These are phyloP conservation scores for Fusarium sp. DNA, from an alignment of 2,329 filamentous ascomycete species.

Conservation along the genomic window DNA sequence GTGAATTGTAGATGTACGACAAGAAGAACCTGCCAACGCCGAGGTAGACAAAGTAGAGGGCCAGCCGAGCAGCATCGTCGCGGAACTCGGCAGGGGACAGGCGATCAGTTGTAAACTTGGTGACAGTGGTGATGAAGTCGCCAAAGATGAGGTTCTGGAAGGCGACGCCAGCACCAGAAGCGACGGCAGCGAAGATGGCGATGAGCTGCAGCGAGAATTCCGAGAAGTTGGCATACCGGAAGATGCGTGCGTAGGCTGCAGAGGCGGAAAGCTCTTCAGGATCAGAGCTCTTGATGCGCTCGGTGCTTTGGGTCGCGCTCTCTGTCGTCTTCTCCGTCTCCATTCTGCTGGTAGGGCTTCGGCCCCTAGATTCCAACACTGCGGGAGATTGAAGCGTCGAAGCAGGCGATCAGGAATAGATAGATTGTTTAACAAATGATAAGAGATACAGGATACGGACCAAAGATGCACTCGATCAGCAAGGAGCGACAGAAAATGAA, in stretches of 20 bases:
- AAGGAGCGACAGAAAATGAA: not conserved
- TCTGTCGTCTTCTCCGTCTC: not conserved
- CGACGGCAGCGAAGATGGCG: not conserved
- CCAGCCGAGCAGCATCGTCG: not conserved
- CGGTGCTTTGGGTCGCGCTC: not conserved
- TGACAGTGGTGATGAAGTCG: not conserved
- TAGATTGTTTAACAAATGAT: not conserved
- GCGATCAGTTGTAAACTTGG: not conserved
- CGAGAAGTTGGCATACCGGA: not conserved
- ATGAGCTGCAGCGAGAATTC: not conserved
- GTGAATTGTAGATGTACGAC: not conserved
- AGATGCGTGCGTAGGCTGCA: not conserved
- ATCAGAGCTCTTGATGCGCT: not conserved
- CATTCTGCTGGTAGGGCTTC: not conserved
- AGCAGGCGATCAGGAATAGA: not conserved
- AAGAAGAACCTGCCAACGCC: not conserved
- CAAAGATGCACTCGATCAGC: not conserved
- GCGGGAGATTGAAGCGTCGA: not conserved
- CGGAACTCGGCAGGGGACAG: not conserved
- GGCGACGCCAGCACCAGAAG: not conserved
- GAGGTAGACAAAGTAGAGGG: not conserved
- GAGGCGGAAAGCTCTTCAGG: not conserved
- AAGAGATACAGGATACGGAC: no score
- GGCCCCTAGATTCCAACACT: not conserved
- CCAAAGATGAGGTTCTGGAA: not conserved